These are phyloP conservation scores for Stagonosporopsis chrysanthemi DNA, from an alignment of 2,329 filamentous ascomycete species.

Conservation along the genomic window DNA sequence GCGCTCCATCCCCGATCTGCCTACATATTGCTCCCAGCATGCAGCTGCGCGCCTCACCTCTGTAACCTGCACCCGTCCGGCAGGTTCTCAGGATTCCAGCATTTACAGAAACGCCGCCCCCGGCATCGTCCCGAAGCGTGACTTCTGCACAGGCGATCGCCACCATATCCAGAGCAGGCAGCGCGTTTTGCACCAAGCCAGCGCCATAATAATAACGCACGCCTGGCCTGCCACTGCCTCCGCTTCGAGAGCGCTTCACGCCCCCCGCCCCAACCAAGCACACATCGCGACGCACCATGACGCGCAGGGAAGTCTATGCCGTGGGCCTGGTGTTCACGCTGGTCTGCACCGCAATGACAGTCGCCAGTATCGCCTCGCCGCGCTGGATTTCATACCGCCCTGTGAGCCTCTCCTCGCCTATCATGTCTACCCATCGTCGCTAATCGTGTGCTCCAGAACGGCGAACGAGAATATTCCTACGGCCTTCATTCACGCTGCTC, in stretches of 20 bases:
- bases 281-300: conserved; percentile 48
- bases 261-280: background rate
- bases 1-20: conserved; percentile 17
- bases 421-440: background rate
- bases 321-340: conserved; percentile 57
- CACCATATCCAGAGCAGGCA: conserved; percentile 7
- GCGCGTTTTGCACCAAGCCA: background rate
- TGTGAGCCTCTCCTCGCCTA: conserved; percentile 26
- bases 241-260: background rate
- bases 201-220: conserved; percentile 9
- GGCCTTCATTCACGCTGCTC: conserved; percentile 86
- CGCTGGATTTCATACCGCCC: conserved; percentile 73
- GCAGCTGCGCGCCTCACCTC: conserved; percentile 15
- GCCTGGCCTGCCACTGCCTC: conserved; percentile 5
- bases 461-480: conserved; percentile 58
- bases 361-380: conserved; percentile 72
- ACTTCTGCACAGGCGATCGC: conserved; percentile 19
- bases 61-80: conserved; percentile 17
- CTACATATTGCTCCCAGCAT: conserved; percentile 21
- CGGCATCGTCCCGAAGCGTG: conserved; percentile 9
- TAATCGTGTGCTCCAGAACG: conserved; percentile 35
- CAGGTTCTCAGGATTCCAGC: conserved; percentile 11
- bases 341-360: conserved; percentile 70
- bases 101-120: background rate
- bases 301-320: conserved; percentile 58